Base-by-base conservation (phyloP, 352 stramenopile species). In the Phytopythium delawarense region DNA sequence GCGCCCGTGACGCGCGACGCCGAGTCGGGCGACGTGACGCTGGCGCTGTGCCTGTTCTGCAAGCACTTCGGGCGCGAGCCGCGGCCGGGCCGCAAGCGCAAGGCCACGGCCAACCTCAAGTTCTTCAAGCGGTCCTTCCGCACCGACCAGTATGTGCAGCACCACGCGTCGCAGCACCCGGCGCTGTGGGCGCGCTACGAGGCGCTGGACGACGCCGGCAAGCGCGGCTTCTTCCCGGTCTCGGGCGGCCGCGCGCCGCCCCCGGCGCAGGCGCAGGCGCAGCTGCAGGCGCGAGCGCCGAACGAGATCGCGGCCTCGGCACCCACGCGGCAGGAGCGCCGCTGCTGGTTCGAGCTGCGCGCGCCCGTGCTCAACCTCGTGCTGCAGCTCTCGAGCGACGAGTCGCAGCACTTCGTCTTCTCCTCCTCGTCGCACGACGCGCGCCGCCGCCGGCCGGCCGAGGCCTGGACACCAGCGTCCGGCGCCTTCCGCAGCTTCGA, bases 71-170 rank as follows among this genome's bases (percentile, higher is more conserved):
- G 81, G 0, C 81, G 81, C 40, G 79, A 90, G 46, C 67, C 82
- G 64, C 70, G 70, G n/a, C 61, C 67, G 6, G 74, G 80, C 30
- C 72, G 72, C n/a, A 79, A 88, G 66, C 78, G 79, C 12, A 72
- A 74, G 32, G 76, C 70, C 28, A 88, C 75, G 20, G 77, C 72
- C 59, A 90, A 87, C 55, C 60, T 86, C 66, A 87, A 88, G 60
- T 88, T 84, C 63, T 90, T 88, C 57, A 80, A 80, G 30, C 70
- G 72, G 45, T 72, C 71, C 8, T 90, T 88, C 62, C 75, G 81
- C 54, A 88, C 81, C 39, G 78, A 90, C 64, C 81, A 88, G 70
- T 90, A 88, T 69, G 44, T 84, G 63, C 81, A 90, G 64, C 81
- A 90, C 77, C 67, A 87, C 55, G 55, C 72, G n/a, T 65, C 83